Conservation (phyloP, 1,284 basidiomycete genomes). For the Trichosporon asahii region DNA sequence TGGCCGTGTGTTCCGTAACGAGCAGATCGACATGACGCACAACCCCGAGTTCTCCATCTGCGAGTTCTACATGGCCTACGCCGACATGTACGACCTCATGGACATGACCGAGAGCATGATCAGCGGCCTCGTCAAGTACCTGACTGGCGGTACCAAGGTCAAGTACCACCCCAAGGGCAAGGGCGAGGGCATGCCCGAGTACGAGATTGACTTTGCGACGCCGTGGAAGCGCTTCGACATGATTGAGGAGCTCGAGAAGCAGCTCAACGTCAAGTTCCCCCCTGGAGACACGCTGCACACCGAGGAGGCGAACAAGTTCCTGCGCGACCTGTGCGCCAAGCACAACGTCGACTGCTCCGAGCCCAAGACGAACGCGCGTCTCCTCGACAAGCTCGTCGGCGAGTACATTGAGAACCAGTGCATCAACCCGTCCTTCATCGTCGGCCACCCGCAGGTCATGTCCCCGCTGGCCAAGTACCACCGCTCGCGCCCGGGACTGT, state of each 20-base stretch:
- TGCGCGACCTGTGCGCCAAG: constrained; percentile 81
- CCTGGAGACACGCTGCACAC: constrained; percentile 87
- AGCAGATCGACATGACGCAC: constrained; percentile 97
- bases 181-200: constrained; percentile 62
- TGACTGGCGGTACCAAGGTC: constrained; percentile 80
- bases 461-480: constrained; percentile 97
- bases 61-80: constrained; percentile 99
- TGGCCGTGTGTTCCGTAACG: constrained; percentile 96
- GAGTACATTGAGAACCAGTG: constrained; percentile 97
- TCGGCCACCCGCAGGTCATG: constrained; percentile 99
- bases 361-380: constrained; percentile 89
- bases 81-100: constrained; percentile 99
- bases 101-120: constrained; percentile 91
- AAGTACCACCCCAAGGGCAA: constrained; percentile 92
- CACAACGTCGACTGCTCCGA: constrained; percentile 97
- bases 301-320: constrained; percentile 81
- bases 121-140: constrained; percentile 83
- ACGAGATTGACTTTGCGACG: constrained; percentile 81
- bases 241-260: constrained; percentile 93
- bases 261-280: constrained; percentile 88
- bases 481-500: constrained; percentile 85
- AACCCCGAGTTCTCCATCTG: constrained; percentile 98
- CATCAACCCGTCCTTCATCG: constrained; percentile 94
- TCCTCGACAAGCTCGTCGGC: constrained; percentile 98
- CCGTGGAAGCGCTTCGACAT: constrained; percentile 99